phyloP scores from a whole-genome alignment of 106 monocot genomes.

The Dioscorea dumetorum region DNA sequence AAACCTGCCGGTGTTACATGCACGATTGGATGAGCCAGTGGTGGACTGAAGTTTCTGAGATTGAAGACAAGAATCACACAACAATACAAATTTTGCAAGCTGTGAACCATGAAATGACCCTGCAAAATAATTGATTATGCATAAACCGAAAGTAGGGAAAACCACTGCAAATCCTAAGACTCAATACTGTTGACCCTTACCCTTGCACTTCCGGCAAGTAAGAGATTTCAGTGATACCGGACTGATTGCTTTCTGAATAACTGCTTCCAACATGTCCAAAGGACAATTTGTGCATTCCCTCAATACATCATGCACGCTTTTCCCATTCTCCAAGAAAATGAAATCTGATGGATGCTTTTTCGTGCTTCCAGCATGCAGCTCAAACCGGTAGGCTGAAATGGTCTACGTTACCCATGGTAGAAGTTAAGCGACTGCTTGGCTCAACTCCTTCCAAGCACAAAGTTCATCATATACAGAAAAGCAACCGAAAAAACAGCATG shows the following conservation, averaged over 20 bases:
- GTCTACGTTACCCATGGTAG: conserved; percentile 30
- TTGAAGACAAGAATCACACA: conserved; percentile 50
- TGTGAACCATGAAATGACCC: conserved; percentile 25
- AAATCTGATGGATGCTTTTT: conserved; percentile 88
- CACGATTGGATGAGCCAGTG: conserved; percentile 3
- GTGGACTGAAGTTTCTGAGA: conserved; percentile 14
- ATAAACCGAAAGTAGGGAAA: background rate
- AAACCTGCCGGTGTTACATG: conserved; percentile 14
- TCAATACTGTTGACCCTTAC: conserved; percentile 8
- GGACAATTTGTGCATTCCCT: conserved; percentile 56
- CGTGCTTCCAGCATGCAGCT: conserved; percentile 83
- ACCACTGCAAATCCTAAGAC: background rate
- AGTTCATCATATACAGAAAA: too few relatives aligned
- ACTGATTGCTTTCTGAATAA: conserved; percentile 56
- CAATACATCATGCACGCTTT: conserved; percentile 63
- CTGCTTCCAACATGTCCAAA: conserved; percentile 60
- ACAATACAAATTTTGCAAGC: conserved; percentile 32
- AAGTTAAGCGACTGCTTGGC: conserved; percentile 3
- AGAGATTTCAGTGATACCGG: conserved; percentile 12
- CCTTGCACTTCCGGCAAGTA: conserved; percentile 42
- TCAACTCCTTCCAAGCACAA: too few relatives aligned
- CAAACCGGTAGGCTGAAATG: conserved; percentile 75
- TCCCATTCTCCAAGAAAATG: conserved; percentile 85
- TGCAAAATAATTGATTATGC: conserved; percentile 9
- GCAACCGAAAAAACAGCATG: background rate